Evolutionary conservation across 495 filamentous ascomycete genomes (phyloP).

Genomic region (Penicillium simplicissimum): DNA sequence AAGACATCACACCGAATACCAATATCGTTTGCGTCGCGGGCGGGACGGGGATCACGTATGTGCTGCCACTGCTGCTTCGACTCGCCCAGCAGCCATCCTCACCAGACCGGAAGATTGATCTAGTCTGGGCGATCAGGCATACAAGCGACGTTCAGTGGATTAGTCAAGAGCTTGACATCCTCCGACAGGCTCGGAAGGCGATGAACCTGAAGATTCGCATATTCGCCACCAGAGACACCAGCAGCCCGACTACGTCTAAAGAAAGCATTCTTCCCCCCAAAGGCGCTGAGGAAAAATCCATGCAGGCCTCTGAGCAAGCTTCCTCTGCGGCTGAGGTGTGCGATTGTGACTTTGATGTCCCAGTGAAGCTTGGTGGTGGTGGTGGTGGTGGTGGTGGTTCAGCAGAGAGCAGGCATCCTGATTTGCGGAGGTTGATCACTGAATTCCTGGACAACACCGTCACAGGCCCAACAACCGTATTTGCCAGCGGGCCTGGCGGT

Average conservation of each 20-base stretch:
- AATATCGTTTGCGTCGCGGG: constrained; percentile 65
- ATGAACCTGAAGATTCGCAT: constrained; percentile 51
- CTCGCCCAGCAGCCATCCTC: constrained; percentile 35
- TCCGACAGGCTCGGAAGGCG: constrained; percentile 37
- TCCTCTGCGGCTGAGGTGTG: constrained; percentile 10
- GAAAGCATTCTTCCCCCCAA: background rate
- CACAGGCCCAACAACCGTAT: constrained; percentile 51
- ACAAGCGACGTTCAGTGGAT: constrained; percentile 59
- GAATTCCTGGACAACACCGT: constrained; percentile 33
- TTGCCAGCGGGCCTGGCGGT: constrained; percentile 61
- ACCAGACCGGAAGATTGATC: constrained; percentile 45
- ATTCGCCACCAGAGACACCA: constrained; percentile 53
- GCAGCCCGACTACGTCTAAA: constrained; percentile 5
- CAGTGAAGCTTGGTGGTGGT: constrained; percentile 15
- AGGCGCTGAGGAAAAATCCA: constrained; percentile 8
- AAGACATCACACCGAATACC: constrained; percentile 37
- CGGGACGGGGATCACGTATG: constrained; percentile 65
- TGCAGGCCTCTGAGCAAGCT: constrained; percentile 7
- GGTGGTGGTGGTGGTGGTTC: constrained; percentile 6
- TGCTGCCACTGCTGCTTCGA: constrained; percentile 55
- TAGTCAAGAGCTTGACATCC: constrained; percentile 49
- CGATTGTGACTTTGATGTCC: constrained; percentile 11
- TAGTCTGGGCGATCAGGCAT: constrained; percentile 63
- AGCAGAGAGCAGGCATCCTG: constrained; percentile 31
- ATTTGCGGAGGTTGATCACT: constrained; percentile 23